Evolutionary conservation across 192 early-diverging fungal species (phyloP), one percentile per base, ranked within the genome.

Genomic region (Physocladia obscura): DNA sequence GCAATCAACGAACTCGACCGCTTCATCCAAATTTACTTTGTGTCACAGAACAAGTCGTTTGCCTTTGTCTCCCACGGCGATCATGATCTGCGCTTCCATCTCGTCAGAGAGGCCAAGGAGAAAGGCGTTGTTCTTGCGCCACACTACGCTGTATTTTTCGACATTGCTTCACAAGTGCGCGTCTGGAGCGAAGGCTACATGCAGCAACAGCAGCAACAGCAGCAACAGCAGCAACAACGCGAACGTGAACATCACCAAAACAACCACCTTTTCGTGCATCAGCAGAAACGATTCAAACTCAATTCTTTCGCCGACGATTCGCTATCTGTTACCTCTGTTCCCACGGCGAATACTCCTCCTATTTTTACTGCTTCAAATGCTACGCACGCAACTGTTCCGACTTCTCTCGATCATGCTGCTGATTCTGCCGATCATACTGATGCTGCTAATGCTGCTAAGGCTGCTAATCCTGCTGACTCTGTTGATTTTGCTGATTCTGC

Each of bases 31-130:
- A 70, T 55, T 0, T 77, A 88, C 55, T 82, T 88, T 27, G 61
- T 79, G 15, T 67, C 74, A 31, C 67, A 85, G 55, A 75, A 74
- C 5, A 74, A 77, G 22, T 75, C 77, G 2, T 89, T 92, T 69
- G 84, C 85, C 48, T 88, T 92, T 74, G 88, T 90, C 31, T 88
- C 88, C 1, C 89, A 91, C 71, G 88, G 87, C 32, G 89, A 88
- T 4, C 86, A 84, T 83, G 84, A 89, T 44, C 70, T 92, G 22
- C 86, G 90, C 15, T 88, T 84, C 58, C 88, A 91, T 65, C 67
- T 92, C 0, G 81, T 84, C 1, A 62, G 86, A 19, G 89, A 92
- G 50, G 85, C 87, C 26, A 74, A 79, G 30, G 84, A 88, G 49
- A 92, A 92, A 69, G 64, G 72, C 26, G 81, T 92, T 21, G 70